These are phyloP conservation scores for Poa annua DNA, from an alignment of 176 grass and related monocot genomes.

Conservation along the genomic window DNA sequence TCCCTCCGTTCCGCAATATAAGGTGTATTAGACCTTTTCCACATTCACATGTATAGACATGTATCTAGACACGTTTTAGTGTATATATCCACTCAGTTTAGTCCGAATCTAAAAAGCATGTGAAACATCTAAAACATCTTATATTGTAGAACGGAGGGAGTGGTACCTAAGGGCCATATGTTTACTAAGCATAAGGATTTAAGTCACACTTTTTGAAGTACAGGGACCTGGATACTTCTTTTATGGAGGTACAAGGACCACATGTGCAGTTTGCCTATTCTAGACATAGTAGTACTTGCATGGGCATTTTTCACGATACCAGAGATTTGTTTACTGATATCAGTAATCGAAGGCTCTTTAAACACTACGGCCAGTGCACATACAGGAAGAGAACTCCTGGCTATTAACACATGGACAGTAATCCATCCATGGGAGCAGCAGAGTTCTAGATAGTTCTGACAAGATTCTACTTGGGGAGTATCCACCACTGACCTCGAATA, in stretches of 20 bases:
- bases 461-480: slow-evolving; percentile 29
- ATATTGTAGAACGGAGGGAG: no score
- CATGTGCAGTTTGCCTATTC: slow-evolving; percentile 5
- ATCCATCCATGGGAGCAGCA: not conserved
- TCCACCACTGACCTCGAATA: slow-evolving; percentile 73
- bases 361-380: not conserved
- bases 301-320: not conserved
- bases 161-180: slow-evolving; percentile 3
- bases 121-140: no score
- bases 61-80: no score
- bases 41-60: no score
- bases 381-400: slow-evolving; percentile 3
- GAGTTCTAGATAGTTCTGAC: not conserved
- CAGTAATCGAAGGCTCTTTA: not conserved
- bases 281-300: slow-evolving; percentile 4
- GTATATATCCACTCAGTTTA: no score
- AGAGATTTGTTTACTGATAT: not conserved
- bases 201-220: slow-evolving; percentile 14
- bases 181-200: slow-evolving; percentile 27
- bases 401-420: not conserved
- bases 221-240: not conserved
- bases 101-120: no score
- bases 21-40: no score
- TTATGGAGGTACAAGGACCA: slow-evolving; percentile 13
- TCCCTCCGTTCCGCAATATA: no score